Evolutionary conservation across 495 filamentous ascomycete genomes (phyloP).

Genomic region (Hypoxylon lenormandii): DNA sequence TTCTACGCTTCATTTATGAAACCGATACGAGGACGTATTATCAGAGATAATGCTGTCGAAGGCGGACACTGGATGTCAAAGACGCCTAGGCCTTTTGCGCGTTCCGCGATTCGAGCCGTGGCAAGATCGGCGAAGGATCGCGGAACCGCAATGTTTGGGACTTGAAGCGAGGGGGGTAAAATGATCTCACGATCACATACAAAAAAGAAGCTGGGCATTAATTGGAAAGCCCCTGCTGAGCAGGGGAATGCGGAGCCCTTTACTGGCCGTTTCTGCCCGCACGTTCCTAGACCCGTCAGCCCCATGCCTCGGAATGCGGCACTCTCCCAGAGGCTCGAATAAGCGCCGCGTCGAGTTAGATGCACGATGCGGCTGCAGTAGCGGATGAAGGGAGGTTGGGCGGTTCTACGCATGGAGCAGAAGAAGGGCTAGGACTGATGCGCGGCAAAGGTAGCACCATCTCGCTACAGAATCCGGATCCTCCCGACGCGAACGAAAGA

Average conservation of each 20-base stretch:
- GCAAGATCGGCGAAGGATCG: slow-evolving; percentile 48
- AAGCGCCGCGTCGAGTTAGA: slow-evolving; percentile 50
- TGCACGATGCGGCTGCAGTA: slow-evolving; percentile 16
- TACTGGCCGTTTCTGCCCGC: slow-evolving; percentile 45
- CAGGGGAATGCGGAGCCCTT: slow-evolving; percentile 49
- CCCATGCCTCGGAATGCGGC: slow-evolving; percentile 16
- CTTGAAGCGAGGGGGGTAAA: slow-evolving; percentile 45
- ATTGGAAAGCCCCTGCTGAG: slow-evolving; percentile 45
- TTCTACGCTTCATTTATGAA: slow-evolving; percentile 51
- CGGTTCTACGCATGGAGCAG: slow-evolving; percentile 18
- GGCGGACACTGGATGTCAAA: slow-evolving; percentile 63
- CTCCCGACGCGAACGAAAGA: slow-evolving; percentile 37
- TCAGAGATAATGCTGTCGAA: slow-evolving; percentile 53
- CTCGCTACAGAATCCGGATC: slow-evolving; percentile 49
- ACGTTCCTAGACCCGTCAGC: slow-evolving; percentile 32
- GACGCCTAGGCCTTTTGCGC: slow-evolving; percentile 51
- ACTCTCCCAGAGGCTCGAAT: slow-evolving; percentile 35
- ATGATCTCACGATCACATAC: slow-evolving; percentile 49
- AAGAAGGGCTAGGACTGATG: slow-evolving; percentile 38
- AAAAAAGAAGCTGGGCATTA: slow-evolving; percentile 47
- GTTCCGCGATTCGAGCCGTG: slow-evolving; percentile 44
- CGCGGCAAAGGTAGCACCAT: slow-evolving; percentile 47
- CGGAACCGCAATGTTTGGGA: slow-evolving; percentile 42
- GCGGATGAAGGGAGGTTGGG: slow-evolving; percentile 39
- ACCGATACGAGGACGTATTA: slow-evolving; percentile 47